Percentiles rank a stretch among this genome's conserved stretches.
Conservation (phyloP, 1,284 basidiomycete genomes). For the Papiliotrema nemorosa region DNA sequence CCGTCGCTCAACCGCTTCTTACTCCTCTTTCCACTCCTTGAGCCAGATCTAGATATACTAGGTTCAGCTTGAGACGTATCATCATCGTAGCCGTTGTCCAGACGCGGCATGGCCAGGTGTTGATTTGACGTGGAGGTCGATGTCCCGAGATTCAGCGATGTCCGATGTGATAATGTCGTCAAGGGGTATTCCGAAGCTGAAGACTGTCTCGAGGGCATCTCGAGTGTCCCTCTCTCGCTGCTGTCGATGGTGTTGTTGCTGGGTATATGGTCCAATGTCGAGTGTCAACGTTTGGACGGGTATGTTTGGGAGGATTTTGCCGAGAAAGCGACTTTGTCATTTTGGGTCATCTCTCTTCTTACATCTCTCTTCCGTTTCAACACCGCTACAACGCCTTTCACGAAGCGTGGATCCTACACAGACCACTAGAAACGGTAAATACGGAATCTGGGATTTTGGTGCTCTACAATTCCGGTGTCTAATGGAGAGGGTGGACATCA, state of each 20-base stretch:
- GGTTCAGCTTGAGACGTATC: not conserved
- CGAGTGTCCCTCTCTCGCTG: not conserved
- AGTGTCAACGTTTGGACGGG: not conserved
- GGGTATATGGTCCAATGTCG: not conserved
- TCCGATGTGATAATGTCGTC: constrained; percentile 3
- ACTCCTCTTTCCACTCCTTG: constrained; percentile 9
- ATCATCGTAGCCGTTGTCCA: not conserved
- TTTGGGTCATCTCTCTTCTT: not conserved
- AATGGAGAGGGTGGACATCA: not conserved
- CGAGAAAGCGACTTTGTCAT: not conserved
- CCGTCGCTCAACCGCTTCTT: constrained; percentile 37
- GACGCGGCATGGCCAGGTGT: not conserved
- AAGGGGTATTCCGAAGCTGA: constrained; percentile 4
- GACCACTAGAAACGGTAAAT: too few relatives aligned
- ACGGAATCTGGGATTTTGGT: too few relatives aligned
- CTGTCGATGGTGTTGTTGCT: not conserved
- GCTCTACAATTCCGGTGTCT: too few relatives aligned
- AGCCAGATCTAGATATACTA: not conserved
- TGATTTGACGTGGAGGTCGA: not conserved
- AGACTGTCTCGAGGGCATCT: constrained; percentile 2
- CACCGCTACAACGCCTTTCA: not conserved
- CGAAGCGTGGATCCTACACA: too few relatives aligned
- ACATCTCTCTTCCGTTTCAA: not conserved
- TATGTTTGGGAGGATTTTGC: not conserved
- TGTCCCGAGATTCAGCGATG: not conserved